phyloP scores from a whole-genome alignment of 2,329 filamentous ascomycete genomes.

The Hymenoscyphus repandus region DNA sequence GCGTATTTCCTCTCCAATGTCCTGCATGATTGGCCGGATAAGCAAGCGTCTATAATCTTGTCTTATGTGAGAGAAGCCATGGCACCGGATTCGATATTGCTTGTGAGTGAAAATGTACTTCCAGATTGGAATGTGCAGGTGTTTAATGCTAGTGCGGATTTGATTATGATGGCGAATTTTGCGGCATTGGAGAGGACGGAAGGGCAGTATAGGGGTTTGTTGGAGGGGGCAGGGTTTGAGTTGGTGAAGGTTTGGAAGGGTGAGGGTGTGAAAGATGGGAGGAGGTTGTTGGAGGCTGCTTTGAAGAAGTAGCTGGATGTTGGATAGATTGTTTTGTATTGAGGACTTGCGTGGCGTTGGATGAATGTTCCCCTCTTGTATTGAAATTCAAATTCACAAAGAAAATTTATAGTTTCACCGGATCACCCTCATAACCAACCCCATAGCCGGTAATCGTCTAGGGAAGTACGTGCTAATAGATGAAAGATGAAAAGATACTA shows the following conservation, averaged over 20 bases:
- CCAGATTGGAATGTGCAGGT: constrained; percentile 30
- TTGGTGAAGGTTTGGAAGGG: constrained; percentile 1
- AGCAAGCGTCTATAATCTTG: constrained; percentile 30
- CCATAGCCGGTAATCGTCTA: too few species aligned
- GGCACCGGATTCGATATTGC: constrained; percentile 33
- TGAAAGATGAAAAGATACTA: too few species aligned
- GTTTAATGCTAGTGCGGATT: constrained; percentile 32
- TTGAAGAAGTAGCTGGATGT: background rate
- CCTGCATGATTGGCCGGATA: constrained; percentile 38
- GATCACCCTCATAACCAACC: too few species aligned
- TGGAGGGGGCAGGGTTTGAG: constrained; percentile 18
- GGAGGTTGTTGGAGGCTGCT: background rate
- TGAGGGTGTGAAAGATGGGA: background rate
- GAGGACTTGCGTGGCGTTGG: too few species aligned
- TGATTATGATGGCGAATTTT: constrained; percentile 37
- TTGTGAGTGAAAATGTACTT: constrained; percentile 40
- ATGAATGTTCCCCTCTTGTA: too few species aligned
- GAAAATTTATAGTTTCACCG: too few species aligned
- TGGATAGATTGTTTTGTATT: too few species aligned
- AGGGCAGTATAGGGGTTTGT: constrained; percentile 32
- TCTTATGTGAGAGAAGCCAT: constrained; percentile 21
- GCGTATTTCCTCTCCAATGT: constrained; percentile 33
- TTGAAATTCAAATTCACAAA: too few species aligned
- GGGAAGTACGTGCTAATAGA: too few species aligned
- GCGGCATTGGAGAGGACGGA: constrained; percentile 35